These are phyloP conservation scores for Penicillium pulvis DNA, from an alignment of 495 filamentous ascomycete genomes.

Conservation along the genomic window DNA sequence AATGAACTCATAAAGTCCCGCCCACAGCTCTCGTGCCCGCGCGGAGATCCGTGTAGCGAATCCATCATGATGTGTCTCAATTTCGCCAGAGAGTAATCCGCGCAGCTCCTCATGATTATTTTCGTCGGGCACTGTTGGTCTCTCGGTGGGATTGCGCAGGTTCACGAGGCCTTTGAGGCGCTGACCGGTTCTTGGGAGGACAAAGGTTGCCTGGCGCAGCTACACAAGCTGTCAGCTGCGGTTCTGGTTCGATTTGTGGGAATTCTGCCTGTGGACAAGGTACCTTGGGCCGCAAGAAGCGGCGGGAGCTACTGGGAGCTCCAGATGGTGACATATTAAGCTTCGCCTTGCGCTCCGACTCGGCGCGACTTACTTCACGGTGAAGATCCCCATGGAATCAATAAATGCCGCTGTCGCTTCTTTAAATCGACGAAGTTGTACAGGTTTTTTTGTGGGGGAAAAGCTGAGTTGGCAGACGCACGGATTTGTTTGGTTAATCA, in stretches of 20 bases:
- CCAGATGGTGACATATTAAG: conserved; percentile 32
- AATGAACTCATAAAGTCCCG: conserved; percentile 37
- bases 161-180: conserved; percentile 54
- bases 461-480: conserved; percentile 9
- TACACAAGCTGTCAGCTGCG: conserved; percentile 23
- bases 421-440: not conserved
- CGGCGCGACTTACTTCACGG: conserved; percentile 14
- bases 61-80: conserved; percentile 19
- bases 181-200: conserved; percentile 54
- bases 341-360: conserved; percentile 21
- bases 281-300: conserved; percentile 43
- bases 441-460: conserved; percentile 8
- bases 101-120: conserved; percentile 39
- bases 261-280: conserved; percentile 4
- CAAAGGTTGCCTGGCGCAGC: conserved; percentile 57
- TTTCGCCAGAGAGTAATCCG: conserved; percentile 41
- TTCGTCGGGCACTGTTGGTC: conserved; percentile 9
- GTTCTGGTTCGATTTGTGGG: not conserved
- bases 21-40: conserved; percentile 18
- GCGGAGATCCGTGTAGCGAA: conserved; percentile 15
- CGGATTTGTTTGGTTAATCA: conserved; percentile 1
- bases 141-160: conserved; percentile 36
- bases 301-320: conserved; percentile 42
- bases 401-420: not conserved
- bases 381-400: not conserved